Conservation (phyloP, 768 basidiomycete genomes). For the Auricularia sp. region DNA sequence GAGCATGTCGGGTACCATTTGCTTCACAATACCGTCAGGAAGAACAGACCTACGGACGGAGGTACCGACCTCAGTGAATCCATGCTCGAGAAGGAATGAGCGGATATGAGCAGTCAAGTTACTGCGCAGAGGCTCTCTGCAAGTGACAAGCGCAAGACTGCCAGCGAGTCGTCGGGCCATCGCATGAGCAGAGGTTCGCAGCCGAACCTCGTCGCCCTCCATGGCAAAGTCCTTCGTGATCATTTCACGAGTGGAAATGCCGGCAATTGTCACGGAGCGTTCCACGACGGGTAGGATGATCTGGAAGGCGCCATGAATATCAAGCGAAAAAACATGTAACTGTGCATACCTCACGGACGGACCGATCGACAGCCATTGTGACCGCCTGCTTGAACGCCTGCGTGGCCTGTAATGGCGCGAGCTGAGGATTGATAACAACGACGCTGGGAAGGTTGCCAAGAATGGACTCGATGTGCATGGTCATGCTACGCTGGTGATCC, state of each 20-base stretch:
- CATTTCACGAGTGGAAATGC: conserved; percentile 91
- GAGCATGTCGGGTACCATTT: conserved; percentile 74
- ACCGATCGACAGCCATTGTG: conserved; percentile 82
- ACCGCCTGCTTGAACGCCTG: conserved; percentile 84
- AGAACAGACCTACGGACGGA: neutral
- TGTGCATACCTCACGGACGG: conserved; percentile 72
- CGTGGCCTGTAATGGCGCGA: conserved; percentile 64
- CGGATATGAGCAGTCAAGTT: conserved; percentile 85
- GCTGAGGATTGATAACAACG: conserved; percentile 68
- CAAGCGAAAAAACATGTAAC: too few species aligned
- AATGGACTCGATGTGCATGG: conserved; percentile 73
- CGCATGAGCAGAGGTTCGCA: conserved; percentile 83
- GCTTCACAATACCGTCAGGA: conserved; percentile 19
- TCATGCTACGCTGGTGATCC: conserved; percentile 57
- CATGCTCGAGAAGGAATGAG: conserved; percentile 72
- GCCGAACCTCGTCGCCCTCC: conserved; percentile 80
- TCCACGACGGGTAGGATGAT: conserved; percentile 97
- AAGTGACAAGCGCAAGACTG: conserved; percentile 91
- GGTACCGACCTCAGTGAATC: conserved; percentile 67
- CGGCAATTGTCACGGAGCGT: conserved; percentile 94
- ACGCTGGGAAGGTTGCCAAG: conserved; percentile 57
- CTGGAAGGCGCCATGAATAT: conserved; percentile 23
- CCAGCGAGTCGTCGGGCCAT: conserved; percentile 98
- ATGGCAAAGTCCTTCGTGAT: conserved; percentile 94
- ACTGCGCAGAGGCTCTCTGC: conserved; percentile 91